Conservation (phyloP, 148 eudicot species). For the Vaccinium darrowii region DNA sequence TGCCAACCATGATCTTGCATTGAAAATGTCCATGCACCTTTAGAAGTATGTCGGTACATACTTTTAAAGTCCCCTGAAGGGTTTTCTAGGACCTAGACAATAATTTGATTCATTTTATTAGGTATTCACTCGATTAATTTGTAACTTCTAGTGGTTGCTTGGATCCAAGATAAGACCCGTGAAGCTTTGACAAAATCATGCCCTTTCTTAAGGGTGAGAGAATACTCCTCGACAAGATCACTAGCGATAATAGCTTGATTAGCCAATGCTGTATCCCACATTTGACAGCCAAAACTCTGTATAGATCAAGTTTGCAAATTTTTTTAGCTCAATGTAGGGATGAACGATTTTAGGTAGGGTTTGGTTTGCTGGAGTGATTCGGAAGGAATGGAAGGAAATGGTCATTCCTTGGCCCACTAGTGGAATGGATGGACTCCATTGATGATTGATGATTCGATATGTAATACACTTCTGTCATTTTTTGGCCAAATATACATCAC, state of each 20-base stretch:
- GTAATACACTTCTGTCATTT: not conserved
- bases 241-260: slow-evolving; percentile 47
- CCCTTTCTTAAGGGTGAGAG: slow-evolving; percentile 41
- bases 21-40: slow-evolving; percentile 74
- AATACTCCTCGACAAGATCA: slow-evolving; percentile 37
- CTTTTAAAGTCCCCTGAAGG: slow-evolving; percentile 47
- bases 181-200: slow-evolving; percentile 53
- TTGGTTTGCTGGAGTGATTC: not conserved
- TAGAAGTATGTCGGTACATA: slow-evolving; percentile 54
- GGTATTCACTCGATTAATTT: not conserved
- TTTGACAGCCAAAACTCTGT: slow-evolving; percentile 53
- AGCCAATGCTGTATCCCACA: slow-evolving; percentile 54
- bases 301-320: not conserved
- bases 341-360: not conserved
- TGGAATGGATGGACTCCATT: not conserved
- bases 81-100: slow-evolving; percentile 43
- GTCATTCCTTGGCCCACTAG: not conserved
- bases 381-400: not conserved
- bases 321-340: not conserved
- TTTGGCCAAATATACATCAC: not conserved
- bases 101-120: not conserved
- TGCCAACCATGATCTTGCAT: slow-evolving; percentile 78
- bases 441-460: not conserved
- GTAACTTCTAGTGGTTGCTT: not conserved
- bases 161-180: slow-evolving; percentile 30